These are phyloP conservation scores for Podospora comata DNA, from an alignment of 495 filamentous ascomycete genomes.

Conservation along the genomic window DNA sequence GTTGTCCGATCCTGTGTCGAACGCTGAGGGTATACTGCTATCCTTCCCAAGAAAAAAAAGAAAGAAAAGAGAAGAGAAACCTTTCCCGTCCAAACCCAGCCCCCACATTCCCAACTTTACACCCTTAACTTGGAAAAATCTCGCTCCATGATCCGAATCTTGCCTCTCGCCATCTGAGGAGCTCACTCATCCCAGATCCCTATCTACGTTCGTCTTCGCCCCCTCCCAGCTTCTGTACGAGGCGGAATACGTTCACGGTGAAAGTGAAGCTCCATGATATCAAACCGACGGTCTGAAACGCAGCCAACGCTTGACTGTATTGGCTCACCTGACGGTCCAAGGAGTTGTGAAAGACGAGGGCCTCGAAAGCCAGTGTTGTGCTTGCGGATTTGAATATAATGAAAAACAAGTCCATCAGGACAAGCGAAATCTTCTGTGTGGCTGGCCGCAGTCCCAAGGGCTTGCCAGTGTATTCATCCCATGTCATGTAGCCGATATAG, in stretches of 20 bases:
- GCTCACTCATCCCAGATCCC: not conserved
- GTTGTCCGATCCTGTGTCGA: not conserved
- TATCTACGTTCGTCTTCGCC: slow-evolving; percentile 40
- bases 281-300: slow-evolving; percentile 76
- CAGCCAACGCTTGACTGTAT: slow-evolving; percentile 73
- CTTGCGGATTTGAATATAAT: slow-evolving; percentile 96
- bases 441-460: slow-evolving; percentile 82
- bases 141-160: not conserved
- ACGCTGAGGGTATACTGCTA: slow-evolving; percentile 8
- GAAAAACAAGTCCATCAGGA: slow-evolving; percentile 90
- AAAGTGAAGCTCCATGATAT: slow-evolving; percentile 90
- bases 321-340: slow-evolving; percentile 53
- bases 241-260: slow-evolving; percentile 79
- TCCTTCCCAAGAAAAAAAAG: not conserved
- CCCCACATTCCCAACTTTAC: not conserved
- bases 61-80: not conserved
- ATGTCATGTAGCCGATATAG: slow-evolving; percentile 90
- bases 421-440: slow-evolving; percentile 77
- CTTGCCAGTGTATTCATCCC: slow-evolving; percentile 92
- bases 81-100: not conserved
- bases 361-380: slow-evolving; percentile 81
- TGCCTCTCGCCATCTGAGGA: not conserved
- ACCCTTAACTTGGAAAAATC: not conserved
- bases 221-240: slow-evolving; percentile 68
- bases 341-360: slow-evolving; percentile 64